These are phyloP conservation scores for Dryadomyces quercivorus DNA, from an alignment of 2,329 filamentous ascomycete species.

Conservation along the genomic window DNA sequence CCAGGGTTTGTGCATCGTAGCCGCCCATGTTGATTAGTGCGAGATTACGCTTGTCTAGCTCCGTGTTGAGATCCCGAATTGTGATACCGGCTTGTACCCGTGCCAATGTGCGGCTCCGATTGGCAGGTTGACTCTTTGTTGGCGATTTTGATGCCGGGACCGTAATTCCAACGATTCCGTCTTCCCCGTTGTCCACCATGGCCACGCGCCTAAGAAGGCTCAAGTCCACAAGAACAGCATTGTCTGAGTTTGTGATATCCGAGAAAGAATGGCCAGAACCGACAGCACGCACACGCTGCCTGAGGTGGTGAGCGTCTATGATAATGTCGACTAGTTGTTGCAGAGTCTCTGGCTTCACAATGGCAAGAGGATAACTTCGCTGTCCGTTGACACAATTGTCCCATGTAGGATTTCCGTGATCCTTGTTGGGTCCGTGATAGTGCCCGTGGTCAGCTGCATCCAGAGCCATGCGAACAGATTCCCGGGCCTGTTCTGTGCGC, in stretches of 20 bases:
- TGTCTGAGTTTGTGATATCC: slow-evolving; percentile 12
- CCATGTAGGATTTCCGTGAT: slow-evolving; percentile 6
- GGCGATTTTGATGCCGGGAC: background rate
- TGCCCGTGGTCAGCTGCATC: slow-evolving; percentile 2
- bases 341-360: slow-evolving; percentile 12
- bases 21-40: slow-evolving; percentile 16
- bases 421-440: background rate
- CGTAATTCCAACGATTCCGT: slow-evolving; percentile 8
- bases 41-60: slow-evolving; percentile 14
- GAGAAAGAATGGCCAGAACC: slow-evolving; percentile 18
- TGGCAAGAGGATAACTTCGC: slow-evolving; percentile 10
- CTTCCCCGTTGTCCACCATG: slow-evolving; percentile 12
- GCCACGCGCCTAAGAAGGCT: slow-evolving; percentile 9
- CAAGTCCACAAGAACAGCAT: slow-evolving; percentile 13
- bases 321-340: slow-evolving; percentile 14
- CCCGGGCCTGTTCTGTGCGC: slow-evolving; percentile 7
- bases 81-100: slow-evolving; percentile 15
- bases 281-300: slow-evolving; percentile 14
- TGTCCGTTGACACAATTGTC: slow-evolving; percentile 15
- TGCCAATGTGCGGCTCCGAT: slow-evolving; percentile 10
- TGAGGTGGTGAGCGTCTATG: slow-evolving; percentile 10
- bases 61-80: slow-evolving; percentile 14
- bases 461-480: slow-evolving; percentile 6
- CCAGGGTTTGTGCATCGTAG: slow-evolving; percentile 16
- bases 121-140: too few species aligned